Base-by-base conservation (phyloP, 495 filamentous ascomycete species). In the Hypoxylon fuscum region DNA sequence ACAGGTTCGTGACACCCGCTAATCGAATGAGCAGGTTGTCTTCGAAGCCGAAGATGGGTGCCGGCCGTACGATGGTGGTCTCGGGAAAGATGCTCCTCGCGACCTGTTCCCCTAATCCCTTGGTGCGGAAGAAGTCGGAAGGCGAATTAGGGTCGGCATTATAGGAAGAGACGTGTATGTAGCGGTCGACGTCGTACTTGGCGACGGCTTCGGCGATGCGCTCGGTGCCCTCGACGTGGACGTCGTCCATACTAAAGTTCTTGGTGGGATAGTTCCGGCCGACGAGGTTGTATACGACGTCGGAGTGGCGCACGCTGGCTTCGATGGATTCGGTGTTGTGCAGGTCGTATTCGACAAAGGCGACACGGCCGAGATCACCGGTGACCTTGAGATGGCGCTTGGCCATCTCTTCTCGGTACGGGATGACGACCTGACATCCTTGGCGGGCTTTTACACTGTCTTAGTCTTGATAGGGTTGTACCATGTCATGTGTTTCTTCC, bases 101-200 rank as follows among this genome's bases (percentile, higher is more conserved):
- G 15, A 94, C 85, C 69, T 89, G 81, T 78, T 99, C 95, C 61
- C 88, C 92, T 70, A 81, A 85, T 38, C 79, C 92, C 88, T 98
- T 98, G 62, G 93, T 96, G 20, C 88, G 79, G 72, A 88, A 97
- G 83, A 88, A 98, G 69, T 93, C 88, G 25, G 92, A 93, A 2
- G 87, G 78, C 27, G 93, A 97, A 58, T 90, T 80, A 23, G 83
- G 83, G 73, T 91, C 81, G 45, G 92, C 96, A 71, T 95, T 97
- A 82, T 93, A 93, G 32, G 92, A 96, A 32, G 96, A 98, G 67
- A 99, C 89, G 66, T 99, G 95, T 62, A 99, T 90, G 81, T 89
- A 99, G 40, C 95, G 88, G 78, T 99, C 95, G 59, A 97, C 86
- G 68, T 99, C 95, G 76, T 99, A 99, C 77, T 99, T 99, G 63